Evolutionary conservation across 192 early-diverging fungal species (phyloP).

Genomic region (Lobosporangium transversale): DNA sequence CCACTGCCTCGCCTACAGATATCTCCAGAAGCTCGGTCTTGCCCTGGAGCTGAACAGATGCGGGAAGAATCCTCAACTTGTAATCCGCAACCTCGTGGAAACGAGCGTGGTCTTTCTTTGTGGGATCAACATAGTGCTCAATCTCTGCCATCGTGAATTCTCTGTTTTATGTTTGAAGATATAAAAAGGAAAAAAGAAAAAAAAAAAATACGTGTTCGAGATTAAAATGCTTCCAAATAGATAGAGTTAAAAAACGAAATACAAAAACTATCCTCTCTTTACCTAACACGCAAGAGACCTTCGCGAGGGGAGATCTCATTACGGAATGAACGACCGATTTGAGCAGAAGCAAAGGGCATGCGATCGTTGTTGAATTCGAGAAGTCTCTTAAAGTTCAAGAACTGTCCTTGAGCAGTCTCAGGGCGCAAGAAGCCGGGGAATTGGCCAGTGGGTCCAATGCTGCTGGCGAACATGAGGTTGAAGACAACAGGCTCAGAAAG

Average conservation of each 20-base stretch:
- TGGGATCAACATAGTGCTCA: slow-evolving; percentile 98
- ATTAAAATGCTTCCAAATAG: no score
- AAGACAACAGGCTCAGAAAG: slow-evolving; percentile 91
- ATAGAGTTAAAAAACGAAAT: no score
- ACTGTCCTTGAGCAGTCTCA: slow-evolving; percentile 99
- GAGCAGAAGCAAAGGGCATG: slow-evolving; percentile 99
- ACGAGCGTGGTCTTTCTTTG: slow-evolving; percentile 90
- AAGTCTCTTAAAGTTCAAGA: slow-evolving; percentile 96
- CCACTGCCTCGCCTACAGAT: slow-evolving; percentile 93
- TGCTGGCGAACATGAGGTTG: slow-evolving; percentile 99
- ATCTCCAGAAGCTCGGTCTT: slow-evolving; percentile 74
- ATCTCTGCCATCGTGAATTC: slow-evolving; percentile 99
- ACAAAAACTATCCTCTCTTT: no score
- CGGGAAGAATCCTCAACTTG: slow-evolving; percentile 81
- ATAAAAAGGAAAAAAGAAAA: neutral
- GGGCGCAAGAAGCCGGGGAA: slow-evolving; percentile 86
- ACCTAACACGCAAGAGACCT: slow-evolving; percentile 94
- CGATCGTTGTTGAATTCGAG: slow-evolving; percentile 98
- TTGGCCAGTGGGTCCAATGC: slow-evolving; percentile 97
- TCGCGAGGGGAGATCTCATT: slow-evolving; percentile 98
- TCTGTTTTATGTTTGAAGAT: no score
- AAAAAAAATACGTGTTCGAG: no score
- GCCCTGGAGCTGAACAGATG: slow-evolving; percentile 79
- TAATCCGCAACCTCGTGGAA: slow-evolving; percentile 88
- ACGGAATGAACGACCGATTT: slow-evolving; percentile 97